A percentile compares a stretch with the other conserved stretches of the same genome.
Conservation (phyloP, 345 rosid species). For the Sisymbrium irio region DNA sequence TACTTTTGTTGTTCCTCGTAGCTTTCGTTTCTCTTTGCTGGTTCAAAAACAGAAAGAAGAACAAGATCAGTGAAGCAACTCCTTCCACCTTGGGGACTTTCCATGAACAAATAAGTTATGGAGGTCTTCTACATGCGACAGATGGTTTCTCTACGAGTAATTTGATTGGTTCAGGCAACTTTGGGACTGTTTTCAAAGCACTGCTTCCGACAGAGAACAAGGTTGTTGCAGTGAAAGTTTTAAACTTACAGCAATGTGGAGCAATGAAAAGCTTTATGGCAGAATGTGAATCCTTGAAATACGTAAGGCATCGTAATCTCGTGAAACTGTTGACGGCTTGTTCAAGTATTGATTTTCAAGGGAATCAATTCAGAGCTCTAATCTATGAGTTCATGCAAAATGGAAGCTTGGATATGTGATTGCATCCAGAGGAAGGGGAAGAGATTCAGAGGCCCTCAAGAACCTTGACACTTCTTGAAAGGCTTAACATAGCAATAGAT, state of each 20-base stretch:
- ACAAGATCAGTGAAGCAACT: not conserved
- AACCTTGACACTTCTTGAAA: constrained; percentile 30
- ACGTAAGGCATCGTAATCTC: too few species aligned
- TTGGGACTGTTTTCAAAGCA: not conserved
- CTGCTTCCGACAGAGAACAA: not conserved
- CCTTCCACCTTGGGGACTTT: not conserved
- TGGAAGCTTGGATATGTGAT: constrained; percentile 44
- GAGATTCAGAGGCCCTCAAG: constrained; percentile 9
- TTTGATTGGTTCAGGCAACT: not conserved
- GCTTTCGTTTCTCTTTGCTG: not conserved
- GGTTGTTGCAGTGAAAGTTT: constrained; percentile 38
- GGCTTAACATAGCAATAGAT: constrained; percentile 38
- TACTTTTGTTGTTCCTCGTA: not conserved
- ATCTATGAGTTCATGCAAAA: constrained; percentile 47
- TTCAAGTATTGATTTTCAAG: constrained; percentile 43
- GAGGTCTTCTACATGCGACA: not conserved
- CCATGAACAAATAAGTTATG: not conserved
- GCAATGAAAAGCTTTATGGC: constrained; percentile 45
- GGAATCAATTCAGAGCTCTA: constrained; percentile 53
- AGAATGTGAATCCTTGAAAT: constrained; percentile 48
- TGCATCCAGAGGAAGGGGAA: constrained; percentile 25
- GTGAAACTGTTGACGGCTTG: constrained; percentile 49
- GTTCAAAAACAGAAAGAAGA: not conserved
- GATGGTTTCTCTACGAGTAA: not conserved
- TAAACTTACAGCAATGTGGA: constrained; percentile 39